Percentiles rank a stretch among this genome's conserved stretches.
These are phyloP conservation scores for Diaporthe humulicola DNA, from an alignment of 2,329 filamentous ascomycete species.

Conservation along the genomic window DNA sequence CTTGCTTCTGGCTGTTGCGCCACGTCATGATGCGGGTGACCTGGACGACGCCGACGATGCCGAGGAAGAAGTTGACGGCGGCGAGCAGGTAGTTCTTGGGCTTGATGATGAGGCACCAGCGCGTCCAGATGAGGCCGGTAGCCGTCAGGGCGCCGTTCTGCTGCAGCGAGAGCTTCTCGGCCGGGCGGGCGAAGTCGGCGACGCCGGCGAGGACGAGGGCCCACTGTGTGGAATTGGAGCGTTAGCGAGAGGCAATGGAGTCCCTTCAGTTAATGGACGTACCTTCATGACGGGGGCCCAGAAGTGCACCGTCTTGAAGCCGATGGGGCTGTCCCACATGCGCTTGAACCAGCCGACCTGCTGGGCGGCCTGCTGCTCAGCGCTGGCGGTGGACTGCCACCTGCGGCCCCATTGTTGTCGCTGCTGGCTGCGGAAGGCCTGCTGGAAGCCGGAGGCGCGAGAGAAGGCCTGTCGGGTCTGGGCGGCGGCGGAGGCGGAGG, in stretches of 20 bases:
- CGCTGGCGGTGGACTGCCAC: constrained; percentile 77
- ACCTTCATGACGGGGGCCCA: constrained; percentile 96
- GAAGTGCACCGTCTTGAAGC: constrained; percentile 96
- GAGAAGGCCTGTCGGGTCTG: constrained; percentile 69
- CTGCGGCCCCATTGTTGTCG: constrained; percentile 66
- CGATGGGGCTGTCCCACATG: constrained; percentile 86
- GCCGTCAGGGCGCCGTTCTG: constrained; percentile 92
- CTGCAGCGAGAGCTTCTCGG: constrained; percentile 91
- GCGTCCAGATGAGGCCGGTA: constrained; percentile 96
- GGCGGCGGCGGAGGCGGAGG: constrained; percentile 65
- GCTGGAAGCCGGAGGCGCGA: constrained; percentile 55
- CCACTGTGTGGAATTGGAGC: constrained; percentile 70
- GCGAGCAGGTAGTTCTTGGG: constrained; percentile 95
- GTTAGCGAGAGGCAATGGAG: constrained; percentile 54
- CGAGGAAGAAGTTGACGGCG: constrained; percentile 98
- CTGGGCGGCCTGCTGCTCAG: constrained; percentile 42
- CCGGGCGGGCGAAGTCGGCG: constrained; percentile 91
- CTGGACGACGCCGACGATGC: constrained; percentile 87
- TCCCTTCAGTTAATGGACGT: constrained; percentile 36
- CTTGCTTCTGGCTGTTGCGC: constrained; percentile 71
- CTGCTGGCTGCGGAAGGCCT: constrained; percentile 30
- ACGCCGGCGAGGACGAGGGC: constrained; percentile 91
- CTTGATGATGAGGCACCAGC: constrained; percentile 98
- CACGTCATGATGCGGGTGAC: constrained; percentile 80
- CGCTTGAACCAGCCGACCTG: constrained; percentile 75